Evolutionary conservation across 1,284 basidiomycete species (phyloP).

Genomic region (Wallemia hederae): DNA sequence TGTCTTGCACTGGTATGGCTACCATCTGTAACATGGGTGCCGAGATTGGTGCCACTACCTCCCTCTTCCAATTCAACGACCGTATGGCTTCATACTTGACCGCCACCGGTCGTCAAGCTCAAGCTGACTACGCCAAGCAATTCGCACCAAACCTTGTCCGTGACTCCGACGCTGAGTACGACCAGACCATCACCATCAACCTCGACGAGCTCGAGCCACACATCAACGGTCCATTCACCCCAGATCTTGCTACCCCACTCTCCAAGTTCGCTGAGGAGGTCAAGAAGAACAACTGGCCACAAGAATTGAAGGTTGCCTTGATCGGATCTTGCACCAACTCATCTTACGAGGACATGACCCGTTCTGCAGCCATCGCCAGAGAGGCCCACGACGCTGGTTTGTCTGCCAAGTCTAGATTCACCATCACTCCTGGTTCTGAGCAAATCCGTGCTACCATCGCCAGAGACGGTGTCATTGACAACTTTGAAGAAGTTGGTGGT

Average conservation of each 20-base stretch:
- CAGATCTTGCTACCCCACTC: slow-evolving; percentile 79
- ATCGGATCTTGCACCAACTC: slow-evolving; percentile 99
- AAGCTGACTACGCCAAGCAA: slow-evolving; percentile 62
- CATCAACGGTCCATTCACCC: slow-evolving; percentile 96
- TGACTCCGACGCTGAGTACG: slow-evolving; percentile 74
- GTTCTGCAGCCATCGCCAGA: slow-evolving; percentile 72
- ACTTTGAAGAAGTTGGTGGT: slow-evolving; percentile 66
- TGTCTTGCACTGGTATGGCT: slow-evolving; percentile 97
- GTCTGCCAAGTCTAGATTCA: slow-evolving; percentile 73
- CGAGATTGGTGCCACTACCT: slow-evolving; percentile 96
- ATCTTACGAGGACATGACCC: slow-evolving; percentile 99
- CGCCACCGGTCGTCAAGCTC: slow-evolving; percentile 51
- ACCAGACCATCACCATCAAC: slow-evolving; percentile 82
- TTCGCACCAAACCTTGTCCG: slow-evolving; percentile 80
- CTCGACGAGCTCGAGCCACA: slow-evolving; percentile 90
- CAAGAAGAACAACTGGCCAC: slow-evolving; percentile 88
- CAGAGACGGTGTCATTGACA: slow-evolving; percentile 73
- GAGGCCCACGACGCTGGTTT: slow-evolving; percentile 70
- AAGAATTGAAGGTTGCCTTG: slow-evolving; percentile 83
- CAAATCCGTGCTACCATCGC: slow-evolving; percentile 93
- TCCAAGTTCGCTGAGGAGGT: slow-evolving; percentile 79
- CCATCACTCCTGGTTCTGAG: slow-evolving; percentile 91
- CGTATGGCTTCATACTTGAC: slow-evolving; percentile 71
- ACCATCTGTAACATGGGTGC: slow-evolving; percentile 98
- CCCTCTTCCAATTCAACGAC: slow-evolving; percentile 91